Evolutionary conservation across 805 yeast genomes (phyloP), one percentile per base, ranked within the genome.

Genomic region (Maudiozyma serrabonitensis): DNA sequence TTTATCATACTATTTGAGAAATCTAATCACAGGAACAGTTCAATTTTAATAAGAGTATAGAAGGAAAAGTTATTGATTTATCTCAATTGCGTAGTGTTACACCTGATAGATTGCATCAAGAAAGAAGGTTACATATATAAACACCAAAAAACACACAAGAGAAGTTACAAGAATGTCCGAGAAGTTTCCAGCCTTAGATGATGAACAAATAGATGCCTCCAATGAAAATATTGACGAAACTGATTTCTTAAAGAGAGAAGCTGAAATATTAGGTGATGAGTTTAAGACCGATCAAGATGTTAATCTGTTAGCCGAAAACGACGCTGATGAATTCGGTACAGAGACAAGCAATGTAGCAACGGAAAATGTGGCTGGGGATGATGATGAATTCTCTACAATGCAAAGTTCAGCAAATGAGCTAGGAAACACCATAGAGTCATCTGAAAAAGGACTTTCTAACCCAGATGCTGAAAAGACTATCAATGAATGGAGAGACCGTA

Each of bases 401-500:
- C 50, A 46, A 58, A 38, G 63, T 60, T 46, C 56, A 9, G 26
- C 46, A 12, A 25, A 64, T 5, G 40, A 31, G 55, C 41, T 62
- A 45, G 32, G 9, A 28, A 11, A 8, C 8, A 2, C 32, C 6
- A 28, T 28, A 28, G 32, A 28, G 32, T 9, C 32, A 9, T 59
- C 57, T 45, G 60, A 52, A 6, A 41, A 32, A 37, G n/a, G 72
- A 74, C 23, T 83, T 80, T 31, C 40, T n/a, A 51, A 51, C 37
- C 40, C 41, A 52, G 78, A 75, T 57, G 81, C 82, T 31, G 65
- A 81, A 16, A 25, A 48, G 41, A 21, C 49, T 12, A 43, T 53
- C 46, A 67, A 72, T 58, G 87, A 83, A 63, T 91, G 99, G 99
- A 81, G 78, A 63, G 82, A 80, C 59, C 82, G 88, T 59, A 79